These are phyloP conservation scores for Agastache rugosa DNA, from an alignment of 257 asterid species.

Conservation along the genomic window DNA sequence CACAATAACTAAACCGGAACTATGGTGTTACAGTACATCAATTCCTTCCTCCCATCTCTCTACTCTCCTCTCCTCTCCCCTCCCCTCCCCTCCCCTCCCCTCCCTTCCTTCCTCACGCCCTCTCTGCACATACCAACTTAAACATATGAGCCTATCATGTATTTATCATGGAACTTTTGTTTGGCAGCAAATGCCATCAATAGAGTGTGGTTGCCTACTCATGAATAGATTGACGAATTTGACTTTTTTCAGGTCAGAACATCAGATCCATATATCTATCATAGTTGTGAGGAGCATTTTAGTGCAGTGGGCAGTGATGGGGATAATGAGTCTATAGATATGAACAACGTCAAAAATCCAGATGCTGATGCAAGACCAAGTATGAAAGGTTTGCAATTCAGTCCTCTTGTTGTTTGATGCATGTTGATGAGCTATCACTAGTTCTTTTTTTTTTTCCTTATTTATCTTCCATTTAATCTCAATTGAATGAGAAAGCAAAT, in stretches of 20 bases:
- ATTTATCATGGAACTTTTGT: constrained; percentile 18
- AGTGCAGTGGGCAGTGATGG: constrained; percentile 43
- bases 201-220: constrained; percentile 25
- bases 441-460: neutral
- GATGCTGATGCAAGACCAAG: constrained; percentile 41
- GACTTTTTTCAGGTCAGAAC: constrained; percentile 57
- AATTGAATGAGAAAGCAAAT: neutral
- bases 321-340: constrained; percentile 39
- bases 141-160: neutral
- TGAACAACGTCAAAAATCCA: constrained; percentile 32
- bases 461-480: neutral
- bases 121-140: constrained; percentile 13
- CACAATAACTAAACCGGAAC: constrained; percentile 14
- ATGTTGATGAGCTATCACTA: constrained; percentile 9
- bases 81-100: neutral
- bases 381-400: constrained; percentile 50
- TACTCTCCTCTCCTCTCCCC: too few relatives aligned
- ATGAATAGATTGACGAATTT: constrained; percentile 27
- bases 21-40: neutral
- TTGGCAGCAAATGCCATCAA: neutral
- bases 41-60: neutral
- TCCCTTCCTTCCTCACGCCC: neutral
- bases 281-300: constrained; percentile 69
- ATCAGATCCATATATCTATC: constrained; percentile 62
- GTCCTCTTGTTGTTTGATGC: constrained; percentile 29